Conservation (phyloP, 371 early-diverging fungal genomes). For the Aphelidium insulamus region DNA sequence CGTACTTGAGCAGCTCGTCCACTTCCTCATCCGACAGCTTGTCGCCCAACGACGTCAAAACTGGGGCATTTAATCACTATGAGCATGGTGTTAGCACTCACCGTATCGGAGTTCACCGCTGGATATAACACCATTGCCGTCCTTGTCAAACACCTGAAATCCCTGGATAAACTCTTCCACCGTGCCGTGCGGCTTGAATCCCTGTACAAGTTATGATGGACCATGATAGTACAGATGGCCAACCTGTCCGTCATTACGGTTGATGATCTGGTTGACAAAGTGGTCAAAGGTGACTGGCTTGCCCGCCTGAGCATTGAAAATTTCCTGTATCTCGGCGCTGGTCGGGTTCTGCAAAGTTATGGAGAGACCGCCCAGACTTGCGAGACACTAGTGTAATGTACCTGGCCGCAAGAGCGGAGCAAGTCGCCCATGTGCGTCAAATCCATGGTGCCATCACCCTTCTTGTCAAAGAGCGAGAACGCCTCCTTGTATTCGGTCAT, state of each 20-base stretch:
- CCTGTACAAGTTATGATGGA: too few species aligned
- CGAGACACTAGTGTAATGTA: too few species aligned
- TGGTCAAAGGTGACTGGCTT: conserved; percentile 13
- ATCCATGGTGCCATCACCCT: conserved; percentile 67
- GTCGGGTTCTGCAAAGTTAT: conserved; percentile 79
- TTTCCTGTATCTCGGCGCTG: conserved; percentile 47
- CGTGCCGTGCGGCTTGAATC: conserved; percentile 52
- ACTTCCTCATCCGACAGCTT: conserved; percentile 78
- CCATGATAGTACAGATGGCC: too few species aligned
- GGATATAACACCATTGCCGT: conserved; percentile 73
- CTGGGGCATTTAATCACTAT: conserved; percentile 15
- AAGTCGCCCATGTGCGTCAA: conserved; percentile 45
- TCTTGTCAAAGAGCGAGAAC: conserved; percentile 71
- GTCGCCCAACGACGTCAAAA: conserved; percentile 84
- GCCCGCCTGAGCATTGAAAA: conserved; percentile 6
- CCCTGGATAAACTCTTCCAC: conserved; percentile 81
- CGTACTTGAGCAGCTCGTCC: conserved; percentile 66
- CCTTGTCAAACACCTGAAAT: conserved; percentile 93
- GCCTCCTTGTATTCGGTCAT: conserved; percentile 74
- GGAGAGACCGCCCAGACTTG: too few species aligned
- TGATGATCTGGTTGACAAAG: too few species aligned
- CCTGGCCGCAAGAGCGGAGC: conserved; percentile 49
- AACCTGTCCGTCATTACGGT: conserved; percentile 18
- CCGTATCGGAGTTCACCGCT: conserved; percentile 78
- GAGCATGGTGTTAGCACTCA: too few species aligned